These are phyloP conservation scores for Oxyria digyna DNA, from an alignment of 148 eudicot genomes.

Conservation along the genomic window DNA sequence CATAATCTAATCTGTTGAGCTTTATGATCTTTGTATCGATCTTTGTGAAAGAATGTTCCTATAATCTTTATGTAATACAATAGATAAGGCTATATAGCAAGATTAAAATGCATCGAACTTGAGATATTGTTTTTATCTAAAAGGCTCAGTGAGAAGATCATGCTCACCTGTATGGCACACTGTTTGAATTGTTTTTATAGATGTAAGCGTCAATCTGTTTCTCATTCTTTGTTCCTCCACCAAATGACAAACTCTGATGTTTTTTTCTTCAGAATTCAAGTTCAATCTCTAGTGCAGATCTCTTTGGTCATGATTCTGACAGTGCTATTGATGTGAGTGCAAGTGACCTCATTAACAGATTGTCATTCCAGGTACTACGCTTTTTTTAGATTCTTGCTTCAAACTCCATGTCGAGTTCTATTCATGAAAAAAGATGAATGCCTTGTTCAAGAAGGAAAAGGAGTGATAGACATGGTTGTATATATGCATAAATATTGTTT, in stretches of 20 bases:
- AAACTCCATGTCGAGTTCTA: background rate
- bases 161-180: background rate
- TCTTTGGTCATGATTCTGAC: slow-evolving; percentile 50
- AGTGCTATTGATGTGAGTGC: slow-evolving; percentile 50
- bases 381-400: background rate
- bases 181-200: background rate
- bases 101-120: background rate
- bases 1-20: background rate
- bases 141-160: background rate
- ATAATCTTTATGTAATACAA: no score
- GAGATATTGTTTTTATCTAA: background rate
- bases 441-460: background rate
- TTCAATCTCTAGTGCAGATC: slow-evolving; percentile 94
- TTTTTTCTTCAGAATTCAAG: slow-evolving; percentile 49
- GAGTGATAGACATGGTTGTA: background rate
- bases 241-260: background rate
- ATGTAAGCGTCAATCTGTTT: background rate
- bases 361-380: slow-evolving; percentile 71
- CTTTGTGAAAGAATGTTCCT: background rate
- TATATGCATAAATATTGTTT: background rate
- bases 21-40: background rate
- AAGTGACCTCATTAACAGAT: slow-evolving; percentile 74
- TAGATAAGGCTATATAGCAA: background rate
- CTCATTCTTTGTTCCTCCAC: background rate
- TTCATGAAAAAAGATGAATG: background rate